Base-by-base conservation (phyloP, 2,329 filamentous ascomycete species). In the Pseudocercospora macadamiae region DNA sequence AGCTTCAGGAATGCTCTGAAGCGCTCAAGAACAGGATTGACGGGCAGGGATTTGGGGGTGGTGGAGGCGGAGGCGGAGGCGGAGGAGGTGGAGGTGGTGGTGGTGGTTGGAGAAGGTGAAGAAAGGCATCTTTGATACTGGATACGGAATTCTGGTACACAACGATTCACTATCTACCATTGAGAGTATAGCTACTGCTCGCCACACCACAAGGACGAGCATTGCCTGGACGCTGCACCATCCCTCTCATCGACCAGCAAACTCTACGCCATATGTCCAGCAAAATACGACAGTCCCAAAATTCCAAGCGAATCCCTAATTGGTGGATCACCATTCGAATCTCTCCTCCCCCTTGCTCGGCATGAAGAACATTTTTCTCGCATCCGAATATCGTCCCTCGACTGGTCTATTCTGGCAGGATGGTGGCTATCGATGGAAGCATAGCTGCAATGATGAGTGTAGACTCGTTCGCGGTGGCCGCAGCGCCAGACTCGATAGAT, bases 401-500 rank as follows among this genome's bases (percentile, higher is more conserved):
- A 18, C 18, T 19, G 16, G 19, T 44, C 39, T 19, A 19, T 44
- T 21, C 39, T 16, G 16, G 21, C 21, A 14, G 39, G 39, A 23
- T 44, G 39, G 8, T 44, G n/a, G 19, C 16, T 14, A 19, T 44
- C 39, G 39, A 23, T 19, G 16, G 32, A 10, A 14, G 52, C 52
- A 34, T 52, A 52, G 28, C 36, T 51, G 57, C 57, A 60, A 18
- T 47, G 52, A 16, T 34, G 55, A 2, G 57, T 55, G 45, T 51
- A 25, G 47, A 55, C 48, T 21, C 54, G 44, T 47, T 60, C 57
- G n/a, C 48, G 45, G 19, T 53, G 55, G 21, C 57, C 57, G 52
- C 57, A 60, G 23, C 52, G 32, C 21, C 14, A 60, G 47, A 34
- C 34, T 16, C 52, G 47, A 52, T 60, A 37, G 36, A 49, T 49